These are phyloP conservation scores for Misopates orontium DNA, from an alignment of 257 asterid genomes.

Conservation along the genomic window DNA sequence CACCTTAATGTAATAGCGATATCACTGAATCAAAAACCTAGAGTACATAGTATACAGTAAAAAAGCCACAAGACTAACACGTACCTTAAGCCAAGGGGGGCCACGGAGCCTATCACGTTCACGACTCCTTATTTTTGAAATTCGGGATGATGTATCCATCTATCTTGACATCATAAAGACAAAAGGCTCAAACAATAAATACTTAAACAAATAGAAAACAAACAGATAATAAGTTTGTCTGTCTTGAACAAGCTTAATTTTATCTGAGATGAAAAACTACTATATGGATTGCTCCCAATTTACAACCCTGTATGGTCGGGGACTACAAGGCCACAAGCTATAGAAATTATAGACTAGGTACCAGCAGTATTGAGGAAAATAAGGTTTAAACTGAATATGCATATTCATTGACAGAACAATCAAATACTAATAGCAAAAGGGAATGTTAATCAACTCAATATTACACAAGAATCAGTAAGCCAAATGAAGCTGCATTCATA, in stretches of 20 bases:
- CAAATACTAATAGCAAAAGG: not conserved
- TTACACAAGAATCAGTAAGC: slow-evolving; percentile 4
- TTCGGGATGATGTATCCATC: slow-evolving; percentile 97
- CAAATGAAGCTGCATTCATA: slow-evolving; percentile 21
- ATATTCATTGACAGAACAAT: slow-evolving; percentile 12
- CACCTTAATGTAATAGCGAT: not conserved
- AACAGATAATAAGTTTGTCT: slow-evolving; percentile 16
- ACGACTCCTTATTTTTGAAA: slow-evolving; percentile 86
- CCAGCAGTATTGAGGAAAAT: slow-evolving; percentile 3
- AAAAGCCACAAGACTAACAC: slow-evolving; percentile 26
- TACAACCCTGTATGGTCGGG: not conserved
- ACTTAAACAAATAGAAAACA: slow-evolving; percentile 17
- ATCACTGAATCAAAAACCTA: slow-evolving; percentile 9
- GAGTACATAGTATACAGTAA: not conserved
- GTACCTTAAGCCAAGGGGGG: slow-evolving; percentile 97
- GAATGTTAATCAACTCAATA: slow-evolving; percentile 5
- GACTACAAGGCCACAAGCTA: slow-evolving; percentile 18
- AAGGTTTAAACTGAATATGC: slow-evolving; percentile 9
- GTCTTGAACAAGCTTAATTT: slow-evolving; percentile 19
- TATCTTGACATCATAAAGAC: slow-evolving; percentile 67
- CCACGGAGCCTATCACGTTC: slow-evolving; percentile 97
- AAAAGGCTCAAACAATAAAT: slow-evolving; percentile 32
- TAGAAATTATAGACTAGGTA: not conserved
- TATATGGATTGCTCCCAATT: not conserved
- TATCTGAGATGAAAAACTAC: slow-evolving; percentile 19